Conservation (phyloP, 257 asterid species). For the Perilla frutescens region DNA sequence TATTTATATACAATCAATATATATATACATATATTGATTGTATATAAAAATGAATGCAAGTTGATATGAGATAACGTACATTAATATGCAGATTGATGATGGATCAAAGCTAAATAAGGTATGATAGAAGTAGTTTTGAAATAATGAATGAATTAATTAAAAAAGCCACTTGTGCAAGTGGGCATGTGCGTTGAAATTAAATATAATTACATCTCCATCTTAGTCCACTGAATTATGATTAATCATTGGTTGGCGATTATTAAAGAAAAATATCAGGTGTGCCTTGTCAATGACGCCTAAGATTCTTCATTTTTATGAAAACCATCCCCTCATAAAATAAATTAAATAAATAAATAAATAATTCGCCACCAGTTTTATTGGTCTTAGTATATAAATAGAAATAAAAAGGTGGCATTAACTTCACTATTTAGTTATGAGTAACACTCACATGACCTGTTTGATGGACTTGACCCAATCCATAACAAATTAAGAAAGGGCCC, state of each 20-base stretch:
- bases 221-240: slow-evolving; percentile 34
- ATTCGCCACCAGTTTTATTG: not conserved
- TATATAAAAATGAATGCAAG: not conserved
- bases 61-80: not conserved
- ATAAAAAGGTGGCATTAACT: not conserved
- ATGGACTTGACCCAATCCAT: too few species aligned
- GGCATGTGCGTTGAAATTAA: slow-evolving; percentile 40
- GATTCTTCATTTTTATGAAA: slow-evolving; percentile 38
- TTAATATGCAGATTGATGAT: not conserved
- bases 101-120: not conserved
- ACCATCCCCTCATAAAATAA: slow-evolving; percentile 25
- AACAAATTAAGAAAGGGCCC: too few species aligned
- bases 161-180: slow-evolving; percentile 48
- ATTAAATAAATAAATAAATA: not conserved
- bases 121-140: slow-evolving; percentile 10
- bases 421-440: not conserved
- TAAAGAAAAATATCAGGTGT: slow-evolving; percentile 27
- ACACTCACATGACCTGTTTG: not conserved
- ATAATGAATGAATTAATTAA: not conserved
- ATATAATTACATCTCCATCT: slow-evolving; percentile 16
- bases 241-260: slow-evolving; percentile 36
- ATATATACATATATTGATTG: not conserved
- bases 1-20: too few species aligned
- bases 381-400: not conserved
- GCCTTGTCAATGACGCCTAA: slow-evolving; percentile 43